Conservation (phyloP, 1,284 basidiomycete species). For the Ceratorhiza oryzae-sativae region DNA sequence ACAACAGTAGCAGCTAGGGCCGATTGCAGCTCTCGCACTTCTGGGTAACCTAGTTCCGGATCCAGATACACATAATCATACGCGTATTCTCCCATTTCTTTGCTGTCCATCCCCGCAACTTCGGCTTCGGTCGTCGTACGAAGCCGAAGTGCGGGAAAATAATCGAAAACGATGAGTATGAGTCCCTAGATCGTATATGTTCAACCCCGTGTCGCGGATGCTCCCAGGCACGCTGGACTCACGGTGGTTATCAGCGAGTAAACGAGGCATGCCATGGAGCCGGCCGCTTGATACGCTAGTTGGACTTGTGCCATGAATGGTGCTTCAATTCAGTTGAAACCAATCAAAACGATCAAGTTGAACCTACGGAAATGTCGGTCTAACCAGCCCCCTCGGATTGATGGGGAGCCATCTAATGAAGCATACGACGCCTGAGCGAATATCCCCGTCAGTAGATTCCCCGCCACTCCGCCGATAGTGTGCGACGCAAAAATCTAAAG, state of each 20-base stretch:
- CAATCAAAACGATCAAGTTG: too few relatives aligned
- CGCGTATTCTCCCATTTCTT: conserved; percentile 93
- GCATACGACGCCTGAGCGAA: conserved; percentile 91
- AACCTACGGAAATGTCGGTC: conserved; percentile 63
- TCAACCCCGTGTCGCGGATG: too few relatives aligned
- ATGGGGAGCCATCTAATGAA: conserved; percentile 64
- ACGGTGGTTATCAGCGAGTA: conserved; percentile 87
- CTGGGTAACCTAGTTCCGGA: conserved; percentile 53
- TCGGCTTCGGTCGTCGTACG: conserved; percentile 83
- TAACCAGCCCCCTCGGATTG: conserved; percentile 48
- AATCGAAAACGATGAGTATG: conserved; percentile 93
- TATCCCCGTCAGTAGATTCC: conserved; percentile 80
- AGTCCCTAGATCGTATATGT: conserved; percentile 71
- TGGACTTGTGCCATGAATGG: too few relatives aligned
- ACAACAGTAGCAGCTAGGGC: neutral
- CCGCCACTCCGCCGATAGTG: conserved; percentile 86
- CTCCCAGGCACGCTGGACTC: too few relatives aligned
- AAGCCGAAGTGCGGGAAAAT: conserved; percentile 84
- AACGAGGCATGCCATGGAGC: conserved; percentile 74
- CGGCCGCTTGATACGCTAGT: conserved; percentile 87
- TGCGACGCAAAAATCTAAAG: conserved; percentile 77
- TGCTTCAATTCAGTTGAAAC: neutral
- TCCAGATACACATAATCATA: conserved; percentile 87
- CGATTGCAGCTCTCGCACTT: neutral
- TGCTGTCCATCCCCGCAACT: conserved; percentile 91